Percentiles rank a stretch among this genome's conserved stretches.
phyloP scores from a whole-genome alignment of 177 flowering plant genomes.

The Vitis hybrid region DNA sequence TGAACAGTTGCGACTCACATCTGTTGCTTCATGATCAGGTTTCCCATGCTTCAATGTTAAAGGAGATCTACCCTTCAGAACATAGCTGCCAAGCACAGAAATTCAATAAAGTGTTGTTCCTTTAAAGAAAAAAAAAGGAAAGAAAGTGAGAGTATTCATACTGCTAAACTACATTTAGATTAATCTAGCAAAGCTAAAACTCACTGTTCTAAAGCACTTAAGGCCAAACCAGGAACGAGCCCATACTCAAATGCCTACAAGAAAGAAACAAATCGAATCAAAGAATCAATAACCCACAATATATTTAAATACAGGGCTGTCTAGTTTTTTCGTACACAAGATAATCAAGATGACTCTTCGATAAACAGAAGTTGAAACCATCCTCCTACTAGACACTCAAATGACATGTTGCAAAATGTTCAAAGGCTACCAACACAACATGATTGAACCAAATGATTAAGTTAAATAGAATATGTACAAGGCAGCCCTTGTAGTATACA shows the following conservation, averaged over 20 bases:
- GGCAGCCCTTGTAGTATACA: too few relatives aligned
- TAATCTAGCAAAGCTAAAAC: slow-evolving; percentile 14
- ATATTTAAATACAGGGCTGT: neutral
- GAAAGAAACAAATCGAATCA: slow-evolving; percentile 2
- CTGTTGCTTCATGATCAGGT: slow-evolving; percentile 91
- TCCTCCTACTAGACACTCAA: too few relatives aligned
- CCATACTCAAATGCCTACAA: slow-evolving; percentile 92
- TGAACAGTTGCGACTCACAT: slow-evolving; percentile 42
- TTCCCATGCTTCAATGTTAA: slow-evolving; percentile 91
- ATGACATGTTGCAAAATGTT: too few relatives aligned
- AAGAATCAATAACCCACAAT: neutral
- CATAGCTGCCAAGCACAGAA: slow-evolving; percentile 50
- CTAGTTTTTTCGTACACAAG: neutral
- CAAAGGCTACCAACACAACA: too few relatives aligned
- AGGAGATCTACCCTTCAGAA: slow-evolving; percentile 73
- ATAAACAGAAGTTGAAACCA: neutral
- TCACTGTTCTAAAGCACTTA: slow-evolving; percentile 91
- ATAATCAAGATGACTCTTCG: neutral
- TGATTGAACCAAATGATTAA: too few relatives aligned
- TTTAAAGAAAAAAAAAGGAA: neutral
- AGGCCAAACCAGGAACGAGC: slow-evolving; percentile 82
- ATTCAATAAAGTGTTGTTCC: neutral
- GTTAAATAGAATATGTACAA: too few relatives aligned
- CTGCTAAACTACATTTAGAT: too few relatives aligned
- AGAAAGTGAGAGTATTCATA: neutral